A percentile compares a stretch with the other conserved stretches of the same genome.
These are phyloP conservation scores for Xylaria palmicola DNA, from an alignment of 495 filamentous ascomycete species.

Conservation along the genomic window DNA sequence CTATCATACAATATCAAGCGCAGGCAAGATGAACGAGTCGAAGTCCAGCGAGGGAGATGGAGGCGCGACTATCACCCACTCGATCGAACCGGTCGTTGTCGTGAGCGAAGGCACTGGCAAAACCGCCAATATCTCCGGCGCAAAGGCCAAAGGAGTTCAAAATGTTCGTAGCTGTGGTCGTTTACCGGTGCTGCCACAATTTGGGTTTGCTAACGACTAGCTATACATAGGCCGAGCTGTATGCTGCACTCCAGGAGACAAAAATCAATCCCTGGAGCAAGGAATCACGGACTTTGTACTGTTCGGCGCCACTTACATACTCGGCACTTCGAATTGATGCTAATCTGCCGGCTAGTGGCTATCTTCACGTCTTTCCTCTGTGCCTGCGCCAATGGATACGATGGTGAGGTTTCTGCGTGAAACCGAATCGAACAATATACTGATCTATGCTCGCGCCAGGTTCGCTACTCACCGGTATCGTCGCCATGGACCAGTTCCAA, in stretches of 20 bases:
- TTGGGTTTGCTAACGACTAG: conserved; percentile 14
- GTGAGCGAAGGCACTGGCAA: conserved; percentile 36
- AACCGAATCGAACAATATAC: not conserved
- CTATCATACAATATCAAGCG: not conserved
- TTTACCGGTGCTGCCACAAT: not conserved
- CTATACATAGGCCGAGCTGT: conserved; percentile 52
- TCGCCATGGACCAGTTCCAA: conserved; percentile 43
- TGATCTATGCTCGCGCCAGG: conserved; percentile 21
- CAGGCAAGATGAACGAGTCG: conserved; percentile 23
- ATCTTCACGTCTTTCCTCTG: conserved; percentile 49
- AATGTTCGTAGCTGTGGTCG: conserved; percentile 43
- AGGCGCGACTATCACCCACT: not conserved
- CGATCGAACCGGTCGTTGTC: conserved; percentile 6
- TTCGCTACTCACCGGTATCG: conserved; percentile 45
- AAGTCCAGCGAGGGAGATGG: conserved; percentile 12
- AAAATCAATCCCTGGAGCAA: conserved; percentile 56
- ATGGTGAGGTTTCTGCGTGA: conserved; percentile 27
- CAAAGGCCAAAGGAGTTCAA: conserved; percentile 48
- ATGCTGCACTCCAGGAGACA: conserved; percentile 55
- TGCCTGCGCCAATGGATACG: conserved; percentile 54
- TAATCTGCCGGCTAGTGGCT: conserved; percentile 26
- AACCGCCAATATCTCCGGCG: conserved; percentile 37
- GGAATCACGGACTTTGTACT: conserved; percentile 55
- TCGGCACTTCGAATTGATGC: not conserved
- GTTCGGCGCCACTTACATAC: conserved; percentile 29